Evolutionary conservation across 1,284 basidiomycete species (phyloP), one percentile per base, ranked within the genome.

Genomic region (Veloboletus limbatus): DNA sequence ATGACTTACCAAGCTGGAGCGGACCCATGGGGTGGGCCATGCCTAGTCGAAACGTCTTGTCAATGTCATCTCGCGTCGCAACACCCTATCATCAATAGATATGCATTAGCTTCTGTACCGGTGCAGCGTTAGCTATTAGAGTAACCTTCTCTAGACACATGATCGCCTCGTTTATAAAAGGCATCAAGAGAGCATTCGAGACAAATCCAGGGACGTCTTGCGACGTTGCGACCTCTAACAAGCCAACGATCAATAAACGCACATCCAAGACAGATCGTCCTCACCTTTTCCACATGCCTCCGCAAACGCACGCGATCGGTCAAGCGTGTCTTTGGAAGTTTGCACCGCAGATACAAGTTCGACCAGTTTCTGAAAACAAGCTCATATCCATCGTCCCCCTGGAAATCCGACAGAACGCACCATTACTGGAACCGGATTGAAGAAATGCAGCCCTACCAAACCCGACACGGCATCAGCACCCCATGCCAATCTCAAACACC

Each of bases 1-100:
- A 26, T 11, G 11, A 43, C 76, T 48, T 51, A 81, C 85, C 86
- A 30, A 93, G 77, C 52, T 92, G 86, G 13, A 94, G 70, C 3
- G 91, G 91, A 13, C 95, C 95, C 92, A 97, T 97, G 2, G 94
- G 94, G 62, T 97, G 94, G 52, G 85, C 88, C 92, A 97, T 97
- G 38, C 95, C 96, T 14, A 97, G 74, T 59, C 85, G 86, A 45
- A 98, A 79, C 0, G 92, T 97, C 55, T 86, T 92, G 71, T 98
- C 96, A 54, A 98, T 97, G 64, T 98, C 93, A 48, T 97, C 93
- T 34, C 89, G 82, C 2, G 91, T 90, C 1, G 93, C 95, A 18
- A 88, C 81, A 6, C 93, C 93, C 82, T 92, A 51, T 4, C 32
- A 27, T n/a, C n/a, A n/a, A n/a, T n/a, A n/a, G n/a, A n/a, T 22